A percentile compares a stretch with the other conserved stretches of the same genome.
phyloP scores from a whole-genome alignment of 768 basidiomycete genomes.

The Lactarius sanguifluus region DNA sequence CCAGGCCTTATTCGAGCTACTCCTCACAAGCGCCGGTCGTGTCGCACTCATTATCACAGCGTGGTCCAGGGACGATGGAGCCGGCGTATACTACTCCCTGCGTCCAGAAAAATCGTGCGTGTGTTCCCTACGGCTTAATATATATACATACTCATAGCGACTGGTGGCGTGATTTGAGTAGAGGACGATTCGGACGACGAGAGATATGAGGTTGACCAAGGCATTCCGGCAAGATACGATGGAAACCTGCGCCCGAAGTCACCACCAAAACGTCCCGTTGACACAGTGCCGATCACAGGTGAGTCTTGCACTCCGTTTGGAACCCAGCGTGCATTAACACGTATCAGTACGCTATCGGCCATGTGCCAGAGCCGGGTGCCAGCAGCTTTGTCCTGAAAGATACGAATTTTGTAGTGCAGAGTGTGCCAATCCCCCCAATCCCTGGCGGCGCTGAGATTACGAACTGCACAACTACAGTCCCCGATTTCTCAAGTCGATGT shows the following conservation, averaged over 20 bases:
- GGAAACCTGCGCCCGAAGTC: neutral
- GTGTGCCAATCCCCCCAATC: too few species aligned
- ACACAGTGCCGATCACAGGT: neutral
- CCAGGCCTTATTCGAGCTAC: neutral
- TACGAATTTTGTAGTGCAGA: neutral
- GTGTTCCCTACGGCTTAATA: neutral
- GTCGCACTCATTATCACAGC: neutral
- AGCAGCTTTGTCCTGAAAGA: neutral
- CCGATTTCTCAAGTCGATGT: neutral
- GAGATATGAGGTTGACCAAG: neutral
- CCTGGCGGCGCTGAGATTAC: accelerated
- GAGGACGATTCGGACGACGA: neutral
- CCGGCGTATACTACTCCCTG: neutral
- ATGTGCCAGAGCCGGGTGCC: neutral
- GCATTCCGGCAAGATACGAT: neutral
- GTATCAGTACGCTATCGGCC: neutral
- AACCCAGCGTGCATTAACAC: neutral
- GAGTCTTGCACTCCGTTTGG: neutral
- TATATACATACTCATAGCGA: neutral
- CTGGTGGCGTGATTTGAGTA: neutral
- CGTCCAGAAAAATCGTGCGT: neutral
- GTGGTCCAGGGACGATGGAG: too few species aligned
- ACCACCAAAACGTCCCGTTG: neutral
- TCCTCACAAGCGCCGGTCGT: neutral
- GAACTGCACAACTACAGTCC: neutral